Evolutionary conservation across 2,329 filamentous ascomycete species (phyloP).

Genomic region (Nectriaceae sp.): DNA sequence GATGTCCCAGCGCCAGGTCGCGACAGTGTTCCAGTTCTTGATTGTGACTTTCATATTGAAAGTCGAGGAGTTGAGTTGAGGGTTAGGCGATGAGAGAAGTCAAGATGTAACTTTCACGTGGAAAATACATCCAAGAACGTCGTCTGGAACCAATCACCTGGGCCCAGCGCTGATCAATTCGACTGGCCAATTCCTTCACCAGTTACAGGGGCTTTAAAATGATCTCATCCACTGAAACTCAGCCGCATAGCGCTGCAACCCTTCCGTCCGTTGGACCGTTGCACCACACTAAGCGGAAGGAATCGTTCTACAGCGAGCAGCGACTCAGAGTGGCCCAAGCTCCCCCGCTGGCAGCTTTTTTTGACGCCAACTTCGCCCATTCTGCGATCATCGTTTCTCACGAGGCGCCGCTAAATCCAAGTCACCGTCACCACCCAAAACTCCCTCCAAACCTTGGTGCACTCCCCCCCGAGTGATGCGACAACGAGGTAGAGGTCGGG

Average conservation of each 20-base stretch:
- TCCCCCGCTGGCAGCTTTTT: constrained; percentile 19
- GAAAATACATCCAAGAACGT: constrained; percentile 3
- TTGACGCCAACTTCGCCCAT: constrained; percentile 29
- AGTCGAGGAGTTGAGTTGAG: neutral
- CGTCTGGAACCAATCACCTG: neutral
- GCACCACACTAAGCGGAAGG: neutral
- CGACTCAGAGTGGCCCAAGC: constrained; percentile 25
- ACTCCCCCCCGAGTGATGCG: constrained; percentile 22
- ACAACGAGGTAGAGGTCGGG: constrained; percentile 24
- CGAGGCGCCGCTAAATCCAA: constrained; percentile 23
- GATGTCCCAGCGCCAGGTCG: constrained; percentile 97
- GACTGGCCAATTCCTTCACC: no score
- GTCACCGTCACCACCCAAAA: constrained; percentile 20
- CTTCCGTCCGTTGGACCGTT: neutral
- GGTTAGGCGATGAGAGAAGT: constrained; percentile 10
- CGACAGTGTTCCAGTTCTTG: constrained; percentile 89
- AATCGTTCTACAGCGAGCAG: neutral
- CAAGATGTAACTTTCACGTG: constrained; percentile 17
- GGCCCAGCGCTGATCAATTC: neutral
- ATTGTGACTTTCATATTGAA: constrained; percentile 88
- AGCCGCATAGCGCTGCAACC: neutral
- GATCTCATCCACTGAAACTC: neutral
- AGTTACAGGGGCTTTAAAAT: neutral
- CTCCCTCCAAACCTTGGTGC: constrained; percentile 9
- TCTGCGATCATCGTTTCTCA: constrained; percentile 25